A percentile compares a stretch with the other conserved stretches of the same genome.
Evolutionary conservation across 1,139 yeast species (phyloP).

Genomic region (Hyphopichia fennica): DNA sequence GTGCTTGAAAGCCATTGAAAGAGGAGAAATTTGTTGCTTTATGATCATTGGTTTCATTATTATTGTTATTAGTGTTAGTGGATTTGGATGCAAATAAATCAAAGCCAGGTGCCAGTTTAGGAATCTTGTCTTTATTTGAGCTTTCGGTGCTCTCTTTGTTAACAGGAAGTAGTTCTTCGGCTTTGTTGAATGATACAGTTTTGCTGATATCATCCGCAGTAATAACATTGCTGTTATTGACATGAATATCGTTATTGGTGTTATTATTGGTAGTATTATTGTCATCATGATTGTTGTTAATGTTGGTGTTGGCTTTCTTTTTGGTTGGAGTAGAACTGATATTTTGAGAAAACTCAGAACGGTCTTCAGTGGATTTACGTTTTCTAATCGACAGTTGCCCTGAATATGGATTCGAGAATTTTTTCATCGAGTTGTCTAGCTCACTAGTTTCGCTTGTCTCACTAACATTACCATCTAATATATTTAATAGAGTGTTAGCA

Average conservation of each 20-base stretch:
- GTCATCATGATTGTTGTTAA: not conserved
- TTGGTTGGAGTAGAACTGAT: constrained; percentile 7
- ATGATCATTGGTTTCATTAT: constrained; percentile 3
- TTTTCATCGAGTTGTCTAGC: constrained; percentile 13
- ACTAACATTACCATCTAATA: constrained; percentile 45
- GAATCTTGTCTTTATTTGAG: not conserved
- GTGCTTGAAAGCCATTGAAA: too few species aligned
- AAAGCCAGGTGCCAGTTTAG: not conserved
- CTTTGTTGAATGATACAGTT: constrained; percentile 36
- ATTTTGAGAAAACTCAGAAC: constrained; percentile 1
- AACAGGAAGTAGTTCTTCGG: constrained; percentile 23
- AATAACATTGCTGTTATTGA: constrained; percentile 10
- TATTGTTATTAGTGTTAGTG: not conserved
- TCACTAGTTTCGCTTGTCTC: constrained; percentile 12
- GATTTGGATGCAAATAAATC: not conserved
- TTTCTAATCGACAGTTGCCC: constrained; percentile 21
- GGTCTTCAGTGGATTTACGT: constrained; percentile 10
- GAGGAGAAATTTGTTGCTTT: too few species aligned
- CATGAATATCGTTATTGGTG: not conserved
- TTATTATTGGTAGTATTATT: not conserved
- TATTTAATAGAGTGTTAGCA: constrained; percentile 64
- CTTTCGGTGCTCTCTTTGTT: constrained; percentile 8
- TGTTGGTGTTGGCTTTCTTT: constrained; percentile 4
- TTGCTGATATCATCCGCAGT: constrained; percentile 40
- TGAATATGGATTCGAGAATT: constrained; percentile 57